Evolutionary conservation across 148 eudicot genomes (phyloP).

Genomic region (Chenopodium suecicum): DNA sequence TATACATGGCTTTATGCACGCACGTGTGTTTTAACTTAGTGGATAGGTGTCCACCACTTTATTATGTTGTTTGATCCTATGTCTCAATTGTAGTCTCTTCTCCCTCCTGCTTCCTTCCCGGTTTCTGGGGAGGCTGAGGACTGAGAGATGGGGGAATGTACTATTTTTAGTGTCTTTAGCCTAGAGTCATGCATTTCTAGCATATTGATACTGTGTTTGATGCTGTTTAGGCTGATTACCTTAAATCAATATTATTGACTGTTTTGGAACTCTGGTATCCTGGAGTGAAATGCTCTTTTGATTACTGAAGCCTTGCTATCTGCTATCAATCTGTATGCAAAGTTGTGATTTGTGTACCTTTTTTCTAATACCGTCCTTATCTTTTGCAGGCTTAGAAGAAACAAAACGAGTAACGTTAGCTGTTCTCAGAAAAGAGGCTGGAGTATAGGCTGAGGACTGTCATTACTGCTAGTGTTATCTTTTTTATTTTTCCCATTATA

Average conservation of each 20-base stretch:
- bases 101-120: not conserved
- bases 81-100: not conserved
- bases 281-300: not conserved
- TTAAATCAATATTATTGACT: not conserved
- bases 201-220: not conserved
- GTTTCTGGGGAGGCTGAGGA: not conserved
- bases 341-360: not conserved
- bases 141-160: not conserved
- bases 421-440: conserved; percentile 29
- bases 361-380: not conserved
- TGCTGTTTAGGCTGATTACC: not conserved
- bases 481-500: conserved; percentile 18
- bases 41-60: not conserved
- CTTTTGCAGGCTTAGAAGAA: conserved; percentile 29
- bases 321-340: not conserved
- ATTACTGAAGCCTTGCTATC: not conserved
- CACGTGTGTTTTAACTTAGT: not conserved
- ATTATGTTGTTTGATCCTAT: not conserved
- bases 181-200: not conserved
- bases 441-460: conserved; percentile 28
- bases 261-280: not conserved
- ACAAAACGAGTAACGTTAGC: conserved; percentile 10
- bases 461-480: conserved; percentile 21
- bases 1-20: not conserved
- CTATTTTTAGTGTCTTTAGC: not conserved